A percentile compares a stretch with the other conserved stretches of the same genome.
These are phyloP conservation scores for Edaphochlamys debaryana DNA, from an alignment of 139 green algal genomes.

Conservation along the genomic window DNA sequence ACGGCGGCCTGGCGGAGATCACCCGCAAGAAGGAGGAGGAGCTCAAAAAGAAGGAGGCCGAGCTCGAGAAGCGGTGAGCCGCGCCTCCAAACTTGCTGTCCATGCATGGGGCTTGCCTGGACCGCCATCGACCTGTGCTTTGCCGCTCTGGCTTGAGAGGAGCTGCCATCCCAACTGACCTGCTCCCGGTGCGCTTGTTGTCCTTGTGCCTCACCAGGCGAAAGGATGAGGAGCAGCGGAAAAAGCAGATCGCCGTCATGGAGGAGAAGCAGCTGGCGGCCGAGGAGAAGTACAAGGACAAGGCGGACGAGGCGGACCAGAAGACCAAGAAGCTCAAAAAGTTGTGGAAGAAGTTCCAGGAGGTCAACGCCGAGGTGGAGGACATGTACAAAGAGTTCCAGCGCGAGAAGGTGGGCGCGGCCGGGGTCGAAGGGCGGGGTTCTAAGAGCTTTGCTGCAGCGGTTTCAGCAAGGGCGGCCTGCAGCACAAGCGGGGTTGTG, in stretches of 20 bases:
- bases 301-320: slow-evolving; percentile 78
- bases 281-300: slow-evolving; percentile 68
- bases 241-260: slow-evolving; percentile 62
- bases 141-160: too few relatives aligned
- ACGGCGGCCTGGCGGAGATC: slow-evolving; percentile 66
- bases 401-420: slow-evolving; percentile 60
- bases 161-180: too few relatives aligned
- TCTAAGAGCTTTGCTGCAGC: too few relatives aligned
- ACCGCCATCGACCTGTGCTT: not conserved
- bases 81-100: not conserved
- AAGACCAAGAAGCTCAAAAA: slow-evolving; percentile 82
- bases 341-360: slow-evolving; percentile 70
- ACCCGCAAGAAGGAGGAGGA: slow-evolving; percentile 72
- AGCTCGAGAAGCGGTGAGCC: slow-evolving; percentile 54
- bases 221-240: slow-evolving; percentile 61
- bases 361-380: slow-evolving; percentile 67
- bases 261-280: slow-evolving; percentile 69
- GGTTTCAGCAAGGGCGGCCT: too few relatives aligned
- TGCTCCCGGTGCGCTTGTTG: too few relatives aligned
- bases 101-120: not conserved
- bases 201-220: too few relatives aligned
- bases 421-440: too few relatives aligned
- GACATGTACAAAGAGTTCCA: slow-evolving; percentile 78
- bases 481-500: too few relatives aligned
- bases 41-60: slow-evolving; percentile 62